Conservation (phyloP, 2,329 filamentous ascomycete genomes). For the Byssoonygena ceratinophila region DNA sequence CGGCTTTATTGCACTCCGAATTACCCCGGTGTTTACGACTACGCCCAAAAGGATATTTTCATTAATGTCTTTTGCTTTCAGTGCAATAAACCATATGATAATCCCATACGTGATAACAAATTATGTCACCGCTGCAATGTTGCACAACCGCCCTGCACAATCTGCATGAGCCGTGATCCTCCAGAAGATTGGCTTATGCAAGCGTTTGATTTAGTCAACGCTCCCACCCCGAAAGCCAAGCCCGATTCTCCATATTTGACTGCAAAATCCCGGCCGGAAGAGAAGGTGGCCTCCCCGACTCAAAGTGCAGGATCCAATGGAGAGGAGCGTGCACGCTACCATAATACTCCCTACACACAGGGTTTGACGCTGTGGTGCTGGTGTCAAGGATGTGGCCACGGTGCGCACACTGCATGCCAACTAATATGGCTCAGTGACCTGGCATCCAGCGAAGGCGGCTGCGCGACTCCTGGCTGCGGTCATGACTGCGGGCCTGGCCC, state of each 20-base stretch:
- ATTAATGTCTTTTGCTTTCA: conserved; percentile 46
- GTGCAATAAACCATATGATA: conserved; percentile 48
- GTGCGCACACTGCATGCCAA: conserved; percentile 49
- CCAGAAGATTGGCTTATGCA: conserved; percentile 32
- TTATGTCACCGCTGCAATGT: conserved; percentile 43
- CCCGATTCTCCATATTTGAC: neutral
- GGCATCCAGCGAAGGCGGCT: conserved; percentile 43
- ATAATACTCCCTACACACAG: conserved; percentile 21
- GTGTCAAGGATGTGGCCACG: conserved; percentile 53
- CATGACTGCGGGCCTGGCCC: conserved; percentile 49
- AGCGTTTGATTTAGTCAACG: conserved; percentile 14
- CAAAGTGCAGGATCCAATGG: neutral
- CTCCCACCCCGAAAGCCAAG: conserved; percentile 13
- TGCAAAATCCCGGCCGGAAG: conserved; percentile 5
- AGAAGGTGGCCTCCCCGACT: neutral
- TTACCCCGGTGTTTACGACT: conserved; percentile 49
- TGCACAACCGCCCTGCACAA: conserved; percentile 32
- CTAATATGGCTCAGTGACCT: conserved; percentile 45
- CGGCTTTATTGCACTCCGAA: conserved; percentile 45
- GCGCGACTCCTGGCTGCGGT: conserved; percentile 49
- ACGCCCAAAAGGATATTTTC: conserved; percentile 44
- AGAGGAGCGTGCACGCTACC: neutral
- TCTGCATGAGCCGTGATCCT: conserved; percentile 35
- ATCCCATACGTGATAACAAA: conserved; percentile 39
- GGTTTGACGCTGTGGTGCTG: conserved; percentile 42